Evolutionary conservation across 2,329 filamentous ascomycete genomes (phyloP).

Genomic region (Cercospora sp.): DNA sequence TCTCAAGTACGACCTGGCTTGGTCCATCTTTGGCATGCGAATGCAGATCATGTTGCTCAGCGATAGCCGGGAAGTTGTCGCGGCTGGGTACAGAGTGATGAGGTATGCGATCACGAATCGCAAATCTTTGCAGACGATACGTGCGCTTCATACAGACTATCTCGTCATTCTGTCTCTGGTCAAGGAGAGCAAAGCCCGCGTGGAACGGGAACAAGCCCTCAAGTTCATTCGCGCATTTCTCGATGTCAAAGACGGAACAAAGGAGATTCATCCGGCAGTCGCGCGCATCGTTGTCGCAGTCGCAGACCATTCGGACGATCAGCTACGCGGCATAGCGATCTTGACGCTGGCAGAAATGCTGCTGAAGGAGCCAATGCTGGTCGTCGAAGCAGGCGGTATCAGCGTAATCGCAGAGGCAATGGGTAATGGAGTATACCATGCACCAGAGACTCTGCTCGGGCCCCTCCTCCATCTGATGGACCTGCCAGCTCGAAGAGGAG

Average conservation of each 20-base stretch:
- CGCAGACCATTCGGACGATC: conserved; percentile 81
- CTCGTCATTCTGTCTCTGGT: conserved; percentile 88
- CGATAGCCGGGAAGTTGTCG: conserved; percentile 92
- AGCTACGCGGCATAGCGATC: conserved; percentile 84
- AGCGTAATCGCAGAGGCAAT: conserved; percentile 87
- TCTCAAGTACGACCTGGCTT: conserved; percentile 93
- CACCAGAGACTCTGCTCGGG: conserved; percentile 81
- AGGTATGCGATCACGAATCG: conserved; percentile 93
- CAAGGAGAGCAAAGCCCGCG: conserved; percentile 94
- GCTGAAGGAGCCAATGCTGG: conserved; percentile 76
- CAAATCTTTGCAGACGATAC: conserved; percentile 83
- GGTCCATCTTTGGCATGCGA: conserved; percentile 89
- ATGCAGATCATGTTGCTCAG: conserved; percentile 96
- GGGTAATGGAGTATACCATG: conserved; percentile 86
- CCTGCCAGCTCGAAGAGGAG: conserved; percentile 74
- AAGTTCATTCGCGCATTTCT: conserved; percentile 95
- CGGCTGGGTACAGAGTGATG: conserved; percentile 89
- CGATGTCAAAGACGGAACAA: conserved; percentile 89
- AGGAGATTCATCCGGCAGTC: conserved; percentile 82
- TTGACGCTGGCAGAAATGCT: conserved; percentile 92
- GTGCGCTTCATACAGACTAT: conserved; percentile 85
- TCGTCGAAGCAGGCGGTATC: conserved; percentile 82
- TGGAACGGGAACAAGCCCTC: conserved; percentile 93
- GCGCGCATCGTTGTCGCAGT: conserved; percentile 88
- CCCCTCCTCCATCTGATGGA: conserved; percentile 92